Base-by-base conservation (phyloP, 225 moss, liverwort and hornwort species). In the Pseudisothecium myosuroides region DNA sequence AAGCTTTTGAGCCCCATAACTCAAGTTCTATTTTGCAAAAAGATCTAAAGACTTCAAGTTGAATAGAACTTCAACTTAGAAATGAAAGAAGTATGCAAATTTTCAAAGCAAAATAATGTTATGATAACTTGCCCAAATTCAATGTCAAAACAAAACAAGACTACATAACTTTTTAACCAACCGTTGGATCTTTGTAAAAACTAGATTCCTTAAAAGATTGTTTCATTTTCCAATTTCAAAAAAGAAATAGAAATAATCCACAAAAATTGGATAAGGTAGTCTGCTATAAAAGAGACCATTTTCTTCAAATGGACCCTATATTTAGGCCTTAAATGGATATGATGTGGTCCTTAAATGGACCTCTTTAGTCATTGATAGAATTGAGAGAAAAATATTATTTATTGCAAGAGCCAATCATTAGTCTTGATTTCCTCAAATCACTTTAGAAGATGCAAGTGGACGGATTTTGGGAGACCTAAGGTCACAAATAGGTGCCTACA, bases 171-270 rank as follows among this genome's bases (percentile, higher is more conserved):
- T 5, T 37, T 68, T 22, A 7, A 23, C 4, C 24, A 39, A 24
- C 2, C 5, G 0, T 26, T 41, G 28, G 16, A 73, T 45, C 28
- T 17, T 45, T 28, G 10, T 73, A 17, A 28, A 69, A 17, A 17
- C 3, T 17, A 29, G 1, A 43, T 16, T 71, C 1, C 2, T 3
- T 1, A 43, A 0, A 43, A 15, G 12, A 23, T 68, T 0, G 0
- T 72, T 72, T 43, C 10, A 28, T 28, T 73, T 45, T 43, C 17
- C 45, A 73, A 45, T 73, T 45, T 45, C 2, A 6, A 0, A 41
- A 41, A 15, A 43, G 5, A 69, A 5, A 72, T 24, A 15, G 9
- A 72, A 15, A 41, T 24, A 15, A 14, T 2, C 5, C 10, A 36
- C 19, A 11, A 59, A 54, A 69, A 69, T 72, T 5, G 3, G 27